Percentiles rank a stretch among this genome's conserved stretches.
These are phyloP conservation scores for Talaromyces sp. DNA, from an alignment of 2,329 filamentous ascomycete genomes.

Conservation along the genomic window DNA sequence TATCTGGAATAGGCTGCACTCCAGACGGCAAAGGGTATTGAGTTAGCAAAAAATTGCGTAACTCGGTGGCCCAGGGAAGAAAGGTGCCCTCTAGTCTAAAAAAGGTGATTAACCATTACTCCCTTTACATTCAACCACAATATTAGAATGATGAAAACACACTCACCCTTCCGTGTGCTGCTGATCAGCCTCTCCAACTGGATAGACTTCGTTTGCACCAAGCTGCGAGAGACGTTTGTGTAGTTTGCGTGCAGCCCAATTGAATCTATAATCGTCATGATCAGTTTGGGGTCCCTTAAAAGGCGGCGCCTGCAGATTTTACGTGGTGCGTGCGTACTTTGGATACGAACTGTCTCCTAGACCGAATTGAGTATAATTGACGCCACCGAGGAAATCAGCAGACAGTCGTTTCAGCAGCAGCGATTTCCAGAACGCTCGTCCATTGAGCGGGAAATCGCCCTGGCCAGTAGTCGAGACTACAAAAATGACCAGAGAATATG, in stretches of 20 bases:
- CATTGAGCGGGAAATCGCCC: conserved; percentile 85
- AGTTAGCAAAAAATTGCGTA: conserved; percentile 63
- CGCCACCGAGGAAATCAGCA: conserved; percentile 60
- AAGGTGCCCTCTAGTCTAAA: conserved; percentile 75
- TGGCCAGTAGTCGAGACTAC: conserved; percentile 90
- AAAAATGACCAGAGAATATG: conserved; percentile 54
- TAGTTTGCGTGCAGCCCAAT: conserved; percentile 87
- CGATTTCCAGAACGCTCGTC: conserved; percentile 76
- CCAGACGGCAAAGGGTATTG: conserved; percentile 66
- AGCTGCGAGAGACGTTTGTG: conserved; percentile 79
- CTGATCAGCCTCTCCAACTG: conserved; percentile 83
- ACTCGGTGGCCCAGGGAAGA: conserved; percentile 67
- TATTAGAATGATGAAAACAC: conserved; percentile 23
- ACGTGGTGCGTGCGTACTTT: conserved; percentile 55
- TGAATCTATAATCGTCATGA: conserved; percentile 57
- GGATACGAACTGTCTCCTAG: conserved; percentile 92
- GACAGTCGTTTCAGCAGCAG: conserved; percentile 75
- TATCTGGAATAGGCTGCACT: conserved; percentile 65
- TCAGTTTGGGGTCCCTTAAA: neutral
- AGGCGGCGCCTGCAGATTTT: neutral
- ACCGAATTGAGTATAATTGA: conserved; percentile 81
- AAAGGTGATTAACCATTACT: neutral
- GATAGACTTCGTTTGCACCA: conserved; percentile 71
- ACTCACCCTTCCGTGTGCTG: conserved; percentile 82
- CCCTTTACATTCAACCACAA: neutral